Evolutionary conservation across 495 filamentous ascomycete species (phyloP).

Genomic region (Annulohypoxylon bovei): DNA sequence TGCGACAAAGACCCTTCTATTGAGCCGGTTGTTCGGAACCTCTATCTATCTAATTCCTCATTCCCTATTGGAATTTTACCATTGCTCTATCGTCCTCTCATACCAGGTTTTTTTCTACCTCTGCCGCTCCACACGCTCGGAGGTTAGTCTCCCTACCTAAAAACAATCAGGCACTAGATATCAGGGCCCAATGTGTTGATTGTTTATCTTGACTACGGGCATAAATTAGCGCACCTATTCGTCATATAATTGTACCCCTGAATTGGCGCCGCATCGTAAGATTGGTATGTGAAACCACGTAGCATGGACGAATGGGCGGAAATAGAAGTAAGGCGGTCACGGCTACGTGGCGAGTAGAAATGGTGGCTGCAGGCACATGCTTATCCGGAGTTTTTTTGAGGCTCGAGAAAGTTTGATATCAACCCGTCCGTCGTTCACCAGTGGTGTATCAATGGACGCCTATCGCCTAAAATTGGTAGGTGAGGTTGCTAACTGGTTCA

Average conservation of each 20-base stretch:
- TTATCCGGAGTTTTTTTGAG: conserved; percentile 36
- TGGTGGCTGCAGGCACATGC: conserved; percentile 29
- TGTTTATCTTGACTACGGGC: conserved; percentile 12
- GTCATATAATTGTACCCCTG: conserved; percentile 20
- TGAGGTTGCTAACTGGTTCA: conserved; percentile 5
- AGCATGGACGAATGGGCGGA: conserved; percentile 7
- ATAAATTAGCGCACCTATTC: conserved; percentile 32
- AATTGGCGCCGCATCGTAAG: conserved; percentile 19
- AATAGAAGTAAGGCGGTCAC: conserved; percentile 16
- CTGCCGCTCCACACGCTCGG: conserved; percentile 36
- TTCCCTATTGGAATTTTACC: conserved; percentile 25
- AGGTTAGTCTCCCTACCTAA: conserved; percentile 16
- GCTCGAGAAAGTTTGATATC: conserved; percentile 20
- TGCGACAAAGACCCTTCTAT: conserved; percentile 29
- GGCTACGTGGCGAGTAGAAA: conserved; percentile 52
- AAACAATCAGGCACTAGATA: conserved; percentile 11
- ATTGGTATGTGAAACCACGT: not conserved
- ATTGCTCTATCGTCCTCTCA: conserved; percentile 19
- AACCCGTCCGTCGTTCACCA: conserved; percentile 4
- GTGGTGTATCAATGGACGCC: conserved; percentile 14
- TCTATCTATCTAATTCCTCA: conserved; percentile 18
- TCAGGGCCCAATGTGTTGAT: conserved; percentile 12
- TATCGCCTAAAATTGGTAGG: conserved; percentile 21
- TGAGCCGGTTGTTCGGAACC: conserved; percentile 33
- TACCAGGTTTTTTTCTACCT: conserved; percentile 18